Evolutionary conservation across 306 rosid genomes (phyloP), one percentile per base, ranked within the genome.

Genomic region (Oemleria cerasiformis): DNA sequence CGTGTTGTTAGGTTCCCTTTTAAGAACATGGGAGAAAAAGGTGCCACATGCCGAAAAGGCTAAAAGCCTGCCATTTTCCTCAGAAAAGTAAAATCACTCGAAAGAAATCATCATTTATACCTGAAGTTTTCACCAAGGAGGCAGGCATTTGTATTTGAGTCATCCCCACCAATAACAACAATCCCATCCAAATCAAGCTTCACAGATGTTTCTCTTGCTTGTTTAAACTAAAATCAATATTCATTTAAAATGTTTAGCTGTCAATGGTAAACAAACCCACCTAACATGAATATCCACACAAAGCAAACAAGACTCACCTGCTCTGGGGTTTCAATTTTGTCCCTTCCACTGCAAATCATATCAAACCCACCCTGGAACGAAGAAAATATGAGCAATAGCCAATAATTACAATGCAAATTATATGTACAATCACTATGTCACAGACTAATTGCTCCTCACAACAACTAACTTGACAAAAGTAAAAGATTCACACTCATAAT

Each of bases 271-370:
- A 23, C 41, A 25, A 50, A 64, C 12, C 74, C 63, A 65, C n/a
- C n/a, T 62, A 44, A 21, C 48, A 77, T 8, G 68, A 20, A 54
- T 2, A 1, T 14, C n/a, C 63, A 66, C 14, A 51, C 68, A 40
- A 73, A 51, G 50, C 36, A 80, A 63, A 61, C 49, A 60, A 70
- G 43, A 71, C 38, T 67, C 73, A 89, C 99, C 96, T 95, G 99
- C 77, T 91, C 99, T 38, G 97, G 97, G 75, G 99, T 91, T 83
- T 95, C 99, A 80, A 95, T 91, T 83, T 95, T 95, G 89, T 95
- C 99, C 82, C 99, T 91, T 73, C 99, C 99, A 80, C 99, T 95
- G 67, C 96, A 77, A 67, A 95, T 95, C 96, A 95, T 95, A 85
- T 95, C 99, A 83, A 95, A 95, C 44, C 99, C 99, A 73, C 99